Evolutionary conservation across 2,329 filamentous ascomycete genomes (phyloP).

Genomic region (Claviceps maximensis): DNA sequence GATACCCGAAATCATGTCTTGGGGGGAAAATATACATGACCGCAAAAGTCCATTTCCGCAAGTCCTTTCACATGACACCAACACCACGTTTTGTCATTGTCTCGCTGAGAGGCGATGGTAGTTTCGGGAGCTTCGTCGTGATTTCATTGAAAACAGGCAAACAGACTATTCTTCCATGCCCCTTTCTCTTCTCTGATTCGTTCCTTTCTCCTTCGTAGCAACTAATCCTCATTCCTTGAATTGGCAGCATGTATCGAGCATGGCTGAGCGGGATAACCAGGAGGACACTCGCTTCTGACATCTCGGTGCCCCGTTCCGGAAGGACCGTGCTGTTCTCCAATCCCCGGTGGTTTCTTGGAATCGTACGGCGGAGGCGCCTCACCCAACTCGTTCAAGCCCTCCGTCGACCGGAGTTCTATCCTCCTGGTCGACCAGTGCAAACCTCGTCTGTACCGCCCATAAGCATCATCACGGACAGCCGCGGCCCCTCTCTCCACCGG

Average conservation of each 20-base stretch:
- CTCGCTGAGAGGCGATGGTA: not conserved
- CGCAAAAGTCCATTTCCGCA: not conserved
- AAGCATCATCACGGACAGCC: not conserved
- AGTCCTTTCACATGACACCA: not conserved
- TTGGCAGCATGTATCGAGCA: slow-evolving; percentile 11
- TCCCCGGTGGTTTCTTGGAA: slow-evolving; percentile 15
- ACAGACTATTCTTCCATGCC: not conserved
- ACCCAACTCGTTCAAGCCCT: slow-evolving; percentile 50
- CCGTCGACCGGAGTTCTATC: slow-evolving; percentile 20
- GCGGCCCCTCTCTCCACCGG: not conserved
- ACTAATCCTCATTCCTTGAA: slow-evolving; percentile 6
- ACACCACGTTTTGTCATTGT: not conserved
- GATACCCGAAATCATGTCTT: too few species aligned
- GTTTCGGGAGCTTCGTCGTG: not conserved
- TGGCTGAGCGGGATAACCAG: slow-evolving; percentile 17
- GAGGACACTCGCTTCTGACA: slow-evolving; percentile 15
- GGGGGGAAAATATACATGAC: too few species aligned
- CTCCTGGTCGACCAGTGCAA: slow-evolving; percentile 1
- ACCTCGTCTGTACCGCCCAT: not conserved
- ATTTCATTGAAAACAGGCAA: not conserved
- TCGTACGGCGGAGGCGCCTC: slow-evolving; percentile 53
- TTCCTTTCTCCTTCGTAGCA: too few species aligned
- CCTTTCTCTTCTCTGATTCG: not conserved
- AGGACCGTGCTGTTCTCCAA: not conserved
- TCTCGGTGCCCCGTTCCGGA: slow-evolving; percentile 13